A percentile compares a stretch with the other conserved stretches of the same genome.
Evolutionary conservation across 768 basidiomycete species (phyloP).

Genomic region (Macrolepiota dolichaula): DNA sequence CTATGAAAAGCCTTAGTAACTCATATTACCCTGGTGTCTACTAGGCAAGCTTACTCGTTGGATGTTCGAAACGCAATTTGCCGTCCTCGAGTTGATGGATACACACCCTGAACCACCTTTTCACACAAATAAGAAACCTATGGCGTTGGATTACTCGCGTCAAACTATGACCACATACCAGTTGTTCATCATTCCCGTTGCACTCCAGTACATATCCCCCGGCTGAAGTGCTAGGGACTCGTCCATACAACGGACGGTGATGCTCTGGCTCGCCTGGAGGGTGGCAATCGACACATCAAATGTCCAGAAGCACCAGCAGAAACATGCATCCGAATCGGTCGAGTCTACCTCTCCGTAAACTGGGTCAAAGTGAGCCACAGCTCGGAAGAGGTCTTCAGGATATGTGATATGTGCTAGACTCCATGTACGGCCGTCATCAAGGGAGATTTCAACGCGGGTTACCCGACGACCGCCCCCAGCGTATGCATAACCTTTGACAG

Average conservation of each 20-base stretch:
- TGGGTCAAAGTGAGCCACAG: slow-evolving; percentile 27
- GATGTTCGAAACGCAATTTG: slow-evolving; percentile 53
- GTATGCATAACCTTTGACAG: slow-evolving; percentile 57
- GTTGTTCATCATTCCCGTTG: slow-evolving; percentile 63
- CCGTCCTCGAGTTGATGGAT: slow-evolving; percentile 33
- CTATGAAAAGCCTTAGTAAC: slow-evolving; percentile 3
- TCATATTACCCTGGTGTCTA: too few species aligned
- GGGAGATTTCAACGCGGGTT: slow-evolving; percentile 53
- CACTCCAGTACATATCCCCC: slow-evolving; percentile 56
- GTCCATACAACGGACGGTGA: slow-evolving; percentile 55
- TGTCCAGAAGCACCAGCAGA: slow-evolving; percentile 64
- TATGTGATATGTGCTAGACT: slow-evolving; percentile 33
- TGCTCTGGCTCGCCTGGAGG: slow-evolving; percentile 29
- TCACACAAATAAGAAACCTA: too few species aligned
- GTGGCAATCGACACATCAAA: slow-evolving; percentile 31
- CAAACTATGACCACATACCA: slow-evolving; percentile 31
- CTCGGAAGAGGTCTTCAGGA: slow-evolving; percentile 50
- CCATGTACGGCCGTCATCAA: slow-evolving; percentile 54
- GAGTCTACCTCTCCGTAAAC: slow-evolving; percentile 50
- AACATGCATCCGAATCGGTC: slow-evolving; percentile 45
- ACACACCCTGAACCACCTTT: slow-evolving; percentile 50
- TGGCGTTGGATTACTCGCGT: slow-evolving; percentile 24
- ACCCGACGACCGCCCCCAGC: slow-evolving; percentile 57
- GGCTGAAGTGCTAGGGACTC: slow-evolving; percentile 48
- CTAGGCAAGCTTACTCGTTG: slow-evolving; percentile 30